These are phyloP conservation scores for Buddleja alternifolia DNA, from an alignment of 257 asterid species.

Conservation along the genomic window DNA sequence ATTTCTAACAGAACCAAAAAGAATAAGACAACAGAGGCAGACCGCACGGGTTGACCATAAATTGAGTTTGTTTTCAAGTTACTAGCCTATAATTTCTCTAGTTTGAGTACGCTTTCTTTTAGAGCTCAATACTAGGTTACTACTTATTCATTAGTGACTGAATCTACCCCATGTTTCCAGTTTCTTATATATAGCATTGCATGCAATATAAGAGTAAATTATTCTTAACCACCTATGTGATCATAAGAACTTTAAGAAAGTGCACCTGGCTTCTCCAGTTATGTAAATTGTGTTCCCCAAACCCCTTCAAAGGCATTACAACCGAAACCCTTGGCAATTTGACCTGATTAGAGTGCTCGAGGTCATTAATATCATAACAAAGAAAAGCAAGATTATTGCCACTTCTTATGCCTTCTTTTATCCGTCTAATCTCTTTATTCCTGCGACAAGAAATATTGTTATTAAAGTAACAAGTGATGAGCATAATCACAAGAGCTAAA, in stretches of 20 bases:
- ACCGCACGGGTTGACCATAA: constrained; percentile 16
- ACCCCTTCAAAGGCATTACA: constrained; percentile 98
- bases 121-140: constrained; percentile 3
- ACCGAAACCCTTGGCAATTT: constrained; percentile 88
- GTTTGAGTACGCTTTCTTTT: constrained; percentile 15
- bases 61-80: not conserved
- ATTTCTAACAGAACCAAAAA: constrained; percentile 19
- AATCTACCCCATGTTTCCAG: not conserved
- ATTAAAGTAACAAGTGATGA: constrained; percentile 18
- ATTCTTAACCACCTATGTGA: constrained; percentile 18
- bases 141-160: constrained; percentile 10
- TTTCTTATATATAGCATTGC: constrained; percentile 3
- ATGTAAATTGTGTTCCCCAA: constrained; percentile 96
- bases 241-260: constrained; percentile 24
- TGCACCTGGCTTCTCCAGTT: constrained; percentile 98
- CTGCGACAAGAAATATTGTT: constrained; percentile 46
- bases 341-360: constrained; percentile 81
- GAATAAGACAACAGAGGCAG: constrained; percentile 11
- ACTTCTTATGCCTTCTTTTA: constrained; percentile 51
- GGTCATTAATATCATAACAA: constrained; percentile 67
- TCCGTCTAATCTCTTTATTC: constrained; percentile 76
- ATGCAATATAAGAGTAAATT: constrained; percentile 21
- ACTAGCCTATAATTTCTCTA: constrained; percentile 6
- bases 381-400: constrained; percentile 88
- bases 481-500: constrained; percentile 19